A percentile compares a stretch with the other conserved stretches of the same genome.
Conservation (phyloP, 129 eudicot genomes). For the Pseudognaphalium luteoalbum region DNA sequence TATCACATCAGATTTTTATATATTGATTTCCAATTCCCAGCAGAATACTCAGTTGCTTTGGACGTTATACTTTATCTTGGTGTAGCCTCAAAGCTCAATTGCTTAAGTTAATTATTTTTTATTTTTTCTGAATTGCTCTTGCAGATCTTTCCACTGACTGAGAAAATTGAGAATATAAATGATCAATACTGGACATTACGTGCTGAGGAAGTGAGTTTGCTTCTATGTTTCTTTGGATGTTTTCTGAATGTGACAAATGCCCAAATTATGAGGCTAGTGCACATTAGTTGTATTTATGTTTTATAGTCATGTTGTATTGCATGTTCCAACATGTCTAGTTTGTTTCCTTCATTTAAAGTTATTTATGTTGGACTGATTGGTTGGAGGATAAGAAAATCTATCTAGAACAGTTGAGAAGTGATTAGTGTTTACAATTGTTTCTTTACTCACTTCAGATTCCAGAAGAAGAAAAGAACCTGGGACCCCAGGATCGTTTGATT, state of each 20-base stretch:
- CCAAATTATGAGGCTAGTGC: not conserved
- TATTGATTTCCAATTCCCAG: not conserved
- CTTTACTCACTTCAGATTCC: slow-evolving; percentile 58
- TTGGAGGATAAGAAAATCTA: not conserved
- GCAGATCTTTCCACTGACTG: slow-evolving; percentile 81
- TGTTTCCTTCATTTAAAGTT: not conserved
- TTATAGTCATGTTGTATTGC: not conserved
- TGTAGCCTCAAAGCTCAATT: not conserved
- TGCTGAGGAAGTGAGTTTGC: slow-evolving; percentile 42
- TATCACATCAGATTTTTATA: slow-evolving; percentile 20
- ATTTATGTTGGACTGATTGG: slow-evolving; percentile 5
- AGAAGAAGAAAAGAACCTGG: slow-evolving; percentile 91
- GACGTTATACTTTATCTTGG: not conserved
- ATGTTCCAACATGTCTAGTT: slow-evolving; percentile 1
- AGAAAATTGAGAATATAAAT: slow-evolving; percentile 45
- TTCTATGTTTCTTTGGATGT: not conserved
- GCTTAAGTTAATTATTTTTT: not conserved
- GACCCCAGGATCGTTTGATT: slow-evolving; percentile 78
- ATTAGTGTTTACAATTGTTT: not conserved
- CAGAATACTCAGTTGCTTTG: slow-evolving; percentile 11
- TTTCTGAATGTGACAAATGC: slow-evolving; percentile 12
- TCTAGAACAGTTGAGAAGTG: not conserved
- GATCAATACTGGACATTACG: slow-evolving; percentile 57
- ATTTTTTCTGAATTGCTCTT: slow-evolving; percentile 10
- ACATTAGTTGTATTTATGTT: not conserved